Evolutionary conservation across 2,329 filamentous ascomycete genomes (phyloP), one percentile per base, ranked within the genome.

Genomic region (Cordyceps cicadae): DNA sequence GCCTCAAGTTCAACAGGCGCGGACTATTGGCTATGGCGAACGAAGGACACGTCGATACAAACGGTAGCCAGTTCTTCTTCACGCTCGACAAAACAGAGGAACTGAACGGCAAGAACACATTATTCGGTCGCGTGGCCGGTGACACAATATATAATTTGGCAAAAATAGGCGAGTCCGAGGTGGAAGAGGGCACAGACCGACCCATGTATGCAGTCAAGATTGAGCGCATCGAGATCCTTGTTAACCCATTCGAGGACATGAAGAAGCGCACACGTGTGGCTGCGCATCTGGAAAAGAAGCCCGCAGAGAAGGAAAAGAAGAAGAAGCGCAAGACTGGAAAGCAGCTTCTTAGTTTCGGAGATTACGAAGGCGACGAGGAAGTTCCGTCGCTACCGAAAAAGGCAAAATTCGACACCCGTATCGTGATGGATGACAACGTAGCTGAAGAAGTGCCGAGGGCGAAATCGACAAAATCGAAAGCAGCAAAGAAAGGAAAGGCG

Each of bases 21-120:
- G 94, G 94, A 0, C 76, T 97, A 67, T 75, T 99, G 67, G 94
- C 90, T n/a, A 97, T 97, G 92, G 94, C 94, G 32, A 97, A 97
- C 73, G 88, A 89, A 63, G 87, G 92, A 51, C 77, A 76, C 56
- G 82, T 83, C 34, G 81, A 92, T 68, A 89, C 89, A 59, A 97
- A 97, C 76, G 90, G 91, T 39, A 96, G 91, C 72, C 94, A 99
- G 74, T 97, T 97, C 79, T 99, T 99, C 77, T 87, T 99, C 63
- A 97, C 94, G 0, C 76, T 99, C 58, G 92, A 86, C 64, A 92
- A 88, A 70, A 81, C 92, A 26, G 87, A 91, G 29, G 92, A 97
- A 77, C 73, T 99, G 69, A 90, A 88, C 66, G 89, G 88, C 56
- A 90, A 90, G 75, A 97, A 97, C 73, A 97, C 94, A 0, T 77